Evolutionary conservation across 108 stramenopile genomes (phyloP).

Genomic region (Bacterosira constricta): DNA sequence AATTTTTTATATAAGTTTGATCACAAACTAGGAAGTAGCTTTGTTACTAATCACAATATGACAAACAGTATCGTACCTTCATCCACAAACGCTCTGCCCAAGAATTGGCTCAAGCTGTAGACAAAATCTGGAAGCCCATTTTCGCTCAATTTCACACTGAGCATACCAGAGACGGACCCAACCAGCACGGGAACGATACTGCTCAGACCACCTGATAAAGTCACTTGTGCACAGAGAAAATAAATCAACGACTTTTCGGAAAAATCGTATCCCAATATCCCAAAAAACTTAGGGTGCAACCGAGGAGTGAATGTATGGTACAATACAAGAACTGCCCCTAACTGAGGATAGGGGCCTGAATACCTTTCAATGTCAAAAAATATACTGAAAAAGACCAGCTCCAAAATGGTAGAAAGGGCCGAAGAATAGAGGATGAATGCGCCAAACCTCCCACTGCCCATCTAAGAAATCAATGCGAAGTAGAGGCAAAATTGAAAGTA

Average conservation of each 20-base stretch:
- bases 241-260: slow-evolving; percentile 72
- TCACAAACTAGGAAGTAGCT: too few relatives aligned
- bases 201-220: slow-evolving; percentile 29
- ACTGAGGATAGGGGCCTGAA: slow-evolving; percentile 53
- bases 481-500: background rate
- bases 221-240: slow-evolving; percentile 54
- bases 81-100: slow-evolving; percentile 33
- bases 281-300: slow-evolving; percentile 72
- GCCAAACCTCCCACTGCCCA: slow-evolving; percentile 62
- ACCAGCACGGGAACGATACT: slow-evolving; percentile 34
- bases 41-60: too few relatives aligned
- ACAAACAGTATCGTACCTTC: slow-evolving; percentile 10
- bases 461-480: slow-evolving; percentile 8
- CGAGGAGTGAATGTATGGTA: slow-evolving; percentile 66
- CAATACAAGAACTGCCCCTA: slow-evolving; percentile 64
- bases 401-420: slow-evolving; percentile 36
- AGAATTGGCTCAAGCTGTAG: background rate
- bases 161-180: slow-evolving; percentile 40
- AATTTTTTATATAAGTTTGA: too few relatives aligned
- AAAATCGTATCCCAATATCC: slow-evolving; percentile 61
- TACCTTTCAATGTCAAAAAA: slow-evolving; percentile 44
- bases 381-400: slow-evolving; percentile 32
- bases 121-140: slow-evolving; percentile 40
- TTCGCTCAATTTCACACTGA: slow-evolving; percentile 27
- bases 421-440: slow-evolving; percentile 45